Evolutionary conservation across 2,329 filamentous ascomycete genomes (phyloP).

Genomic region (Pyricularia grisea): DNA sequence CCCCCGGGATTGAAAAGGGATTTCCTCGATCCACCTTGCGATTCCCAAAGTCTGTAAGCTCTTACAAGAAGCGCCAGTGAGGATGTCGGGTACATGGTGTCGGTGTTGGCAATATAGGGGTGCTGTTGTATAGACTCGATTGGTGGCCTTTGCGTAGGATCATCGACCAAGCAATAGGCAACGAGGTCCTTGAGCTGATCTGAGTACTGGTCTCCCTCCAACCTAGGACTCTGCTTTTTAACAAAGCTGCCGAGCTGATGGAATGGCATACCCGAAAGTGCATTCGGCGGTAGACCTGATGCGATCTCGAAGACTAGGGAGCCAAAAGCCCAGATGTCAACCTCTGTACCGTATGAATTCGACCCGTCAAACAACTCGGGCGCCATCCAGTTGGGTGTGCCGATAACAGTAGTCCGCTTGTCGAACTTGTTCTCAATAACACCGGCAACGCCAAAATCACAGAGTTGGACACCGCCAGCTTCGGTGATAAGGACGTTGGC

Average conservation of each 20-base stretch:
- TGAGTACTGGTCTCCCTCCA: conserved; percentile 66
- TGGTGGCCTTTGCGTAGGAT: conserved; percentile 58
- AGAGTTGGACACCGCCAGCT: conserved; percentile 67
- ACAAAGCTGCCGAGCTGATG: conserved; percentile 46
- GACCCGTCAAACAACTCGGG: conserved; percentile 60
- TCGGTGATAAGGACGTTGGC: conserved; percentile 76
- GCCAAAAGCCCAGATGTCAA: conserved; percentile 81
- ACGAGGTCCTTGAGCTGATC: conserved; percentile 59
- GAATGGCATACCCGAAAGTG: conserved; percentile 41
- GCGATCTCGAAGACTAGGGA: conserved; percentile 76
- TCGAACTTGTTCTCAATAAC: conserved; percentile 66
- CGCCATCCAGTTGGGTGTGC: conserved; percentile 82
- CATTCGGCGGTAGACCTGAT: conserved; percentile 65
- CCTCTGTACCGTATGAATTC: conserved; percentile 58
- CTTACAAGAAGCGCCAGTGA: conserved; percentile 57
- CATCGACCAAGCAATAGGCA: conserved; percentile 61
- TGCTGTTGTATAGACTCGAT: conserved; percentile 63
- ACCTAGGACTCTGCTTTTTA: conserved; percentile 52
- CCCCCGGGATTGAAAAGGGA: conserved; percentile 53
- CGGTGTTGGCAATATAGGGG: conserved; percentile 56
- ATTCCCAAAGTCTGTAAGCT: conserved; percentile 68
- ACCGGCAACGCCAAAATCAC: conserved; percentile 77
- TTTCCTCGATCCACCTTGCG: conserved; percentile 59
- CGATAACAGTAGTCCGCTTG: conserved; percentile 73
- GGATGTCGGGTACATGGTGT: conserved; percentile 52